Evolutionary conservation across 192 early-diverging fungal genomes (phyloP).

Genomic region (Podila clonocystis): DNA sequence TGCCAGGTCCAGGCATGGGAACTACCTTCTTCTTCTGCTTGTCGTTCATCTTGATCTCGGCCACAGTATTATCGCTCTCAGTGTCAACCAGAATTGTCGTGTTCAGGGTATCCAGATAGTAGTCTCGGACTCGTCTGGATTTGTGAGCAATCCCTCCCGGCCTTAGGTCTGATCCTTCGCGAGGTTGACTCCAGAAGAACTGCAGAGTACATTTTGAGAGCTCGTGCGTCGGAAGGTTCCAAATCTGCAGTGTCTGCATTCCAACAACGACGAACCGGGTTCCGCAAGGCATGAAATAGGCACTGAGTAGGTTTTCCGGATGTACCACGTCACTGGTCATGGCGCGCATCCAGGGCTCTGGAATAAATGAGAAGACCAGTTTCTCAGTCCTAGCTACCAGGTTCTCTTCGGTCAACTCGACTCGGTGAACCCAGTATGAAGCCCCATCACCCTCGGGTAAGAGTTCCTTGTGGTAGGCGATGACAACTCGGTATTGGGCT

Average conservation of each 20-base stretch:
- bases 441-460: constrained; percentile 45
- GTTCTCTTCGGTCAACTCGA: constrained; percentile 30
- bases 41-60: constrained; percentile 43
- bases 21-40: constrained; percentile 16
- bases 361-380: constrained; percentile 40
- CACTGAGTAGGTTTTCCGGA: constrained; percentile 30
- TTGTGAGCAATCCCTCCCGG: constrained; percentile 7
- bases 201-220: constrained; percentile 39
- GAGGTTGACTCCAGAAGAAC: constrained; percentile 50
- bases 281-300: constrained; percentile 27
- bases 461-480: constrained; percentile 31
- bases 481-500: constrained; percentile 21
- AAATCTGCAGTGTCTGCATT: constrained; percentile 39
- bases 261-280: constrained; percentile 28
- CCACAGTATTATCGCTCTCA: constrained; percentile 9
- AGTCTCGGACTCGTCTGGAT: constrained; percentile 25
- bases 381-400: constrained; percentile 1
- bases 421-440: constrained; percentile 42
- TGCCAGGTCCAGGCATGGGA: constrained; percentile 28
- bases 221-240: constrained; percentile 39
- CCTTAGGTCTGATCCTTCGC: constrained; percentile 9
- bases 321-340: constrained; percentile 27
- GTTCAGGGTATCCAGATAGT: constrained; percentile 21
- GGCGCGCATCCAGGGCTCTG: constrained; percentile 49
- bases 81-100: constrained; percentile 18